phyloP scores from a whole-genome alignment of 495 filamentous ascomycete species.

The Gamarada debralockiae region DNA sequence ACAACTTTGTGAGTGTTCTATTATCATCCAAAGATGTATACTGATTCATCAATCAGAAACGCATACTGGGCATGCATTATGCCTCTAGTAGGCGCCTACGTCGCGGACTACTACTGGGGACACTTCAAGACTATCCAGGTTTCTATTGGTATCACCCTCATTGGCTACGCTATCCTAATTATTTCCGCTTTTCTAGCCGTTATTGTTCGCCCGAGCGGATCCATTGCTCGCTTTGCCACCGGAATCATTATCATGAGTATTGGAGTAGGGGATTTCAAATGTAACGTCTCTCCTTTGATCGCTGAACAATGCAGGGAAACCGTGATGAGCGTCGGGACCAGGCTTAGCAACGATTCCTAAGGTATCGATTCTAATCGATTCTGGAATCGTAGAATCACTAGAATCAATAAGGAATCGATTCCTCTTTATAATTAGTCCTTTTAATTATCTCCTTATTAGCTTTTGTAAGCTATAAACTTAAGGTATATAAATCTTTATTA shows the following conservation, averaged over 20 bases:
- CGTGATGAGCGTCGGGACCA: too few species aligned
- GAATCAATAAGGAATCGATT: too few species aligned
- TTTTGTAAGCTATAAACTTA: too few species aligned
- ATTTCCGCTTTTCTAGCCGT: constrained; percentile 58
- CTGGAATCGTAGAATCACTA: too few species aligned
- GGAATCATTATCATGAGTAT: constrained; percentile 61
- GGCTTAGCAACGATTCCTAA: too few species aligned
- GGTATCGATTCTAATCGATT: too few species aligned
- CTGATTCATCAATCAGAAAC: too few species aligned
- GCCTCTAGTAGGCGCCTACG: constrained; percentile 47
- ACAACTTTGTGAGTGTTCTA: constrained; percentile 44
- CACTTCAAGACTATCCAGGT: constrained; percentile 65
- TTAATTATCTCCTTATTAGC: too few species aligned
- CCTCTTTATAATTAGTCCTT: too few species aligned
- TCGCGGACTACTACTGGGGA: constrained; percentile 70
- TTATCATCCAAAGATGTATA: neutral
- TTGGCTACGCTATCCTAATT: constrained; percentile 64
- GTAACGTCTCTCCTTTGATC: constrained; percentile 58
- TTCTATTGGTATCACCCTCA: constrained; percentile 50
- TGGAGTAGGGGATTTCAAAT: constrained; percentile 62
- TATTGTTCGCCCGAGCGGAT: constrained; percentile 47
- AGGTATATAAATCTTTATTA: too few species aligned
- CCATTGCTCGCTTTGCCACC: constrained; percentile 55
- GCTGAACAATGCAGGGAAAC: too few species aligned
- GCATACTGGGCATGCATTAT: constrained; percentile 65